Evolutionary conservation across 441 rosid genomes (phyloP), one percentile per base, ranked within the genome.

Genomic region (Manihot esculenta): DNA sequence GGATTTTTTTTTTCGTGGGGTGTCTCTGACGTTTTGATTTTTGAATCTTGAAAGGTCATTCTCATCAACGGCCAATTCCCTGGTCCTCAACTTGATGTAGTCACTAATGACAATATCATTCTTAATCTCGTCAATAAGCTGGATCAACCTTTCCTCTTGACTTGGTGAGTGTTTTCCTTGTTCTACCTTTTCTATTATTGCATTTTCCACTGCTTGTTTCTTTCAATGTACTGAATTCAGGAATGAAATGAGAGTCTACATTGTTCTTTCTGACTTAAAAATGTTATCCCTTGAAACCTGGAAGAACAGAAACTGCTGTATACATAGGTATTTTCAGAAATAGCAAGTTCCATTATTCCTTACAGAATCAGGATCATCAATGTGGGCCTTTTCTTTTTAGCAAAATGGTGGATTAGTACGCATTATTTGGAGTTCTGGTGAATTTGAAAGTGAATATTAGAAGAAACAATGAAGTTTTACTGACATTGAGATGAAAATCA

Each of bases 21-120:
- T 65, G 51, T 69, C 24, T 62, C 7, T 2, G 2, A 50, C 51
- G 62, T 62, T 53, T 57, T 64, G 58, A 1, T 72, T 69, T 57
- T 74, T 74, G 48, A 47, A 18, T 62, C 59, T 70, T 66, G 61
- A 70, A 12, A 93, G 98, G 98, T 89, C 58, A 91, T 93, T 30
- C 92, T 90, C 50, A 89, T 93, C 84, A 93, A 93, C 81, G 93
- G 91, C 55, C 97, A 93, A 77, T 90, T 93, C 72, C 97, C 98
- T 71, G 97, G 98, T 74, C 98, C 97, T 8, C 86, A 71, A 65
- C 93, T 93, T 70, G 97, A 91, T 17, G 94, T 89, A 68, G 89
- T 91, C 74, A 93, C 97, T 35, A 94, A 94, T 72, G 92, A 91
- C 79, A 91, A 94, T 83, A 83, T 94, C 61, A 70, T 94, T 55